Evolutionary conservation across 768 basidiomycete genomes (phyloP), one percentile per base, ranked within the genome.

Genomic region (Leccinum olivaceopallidum): DNA sequence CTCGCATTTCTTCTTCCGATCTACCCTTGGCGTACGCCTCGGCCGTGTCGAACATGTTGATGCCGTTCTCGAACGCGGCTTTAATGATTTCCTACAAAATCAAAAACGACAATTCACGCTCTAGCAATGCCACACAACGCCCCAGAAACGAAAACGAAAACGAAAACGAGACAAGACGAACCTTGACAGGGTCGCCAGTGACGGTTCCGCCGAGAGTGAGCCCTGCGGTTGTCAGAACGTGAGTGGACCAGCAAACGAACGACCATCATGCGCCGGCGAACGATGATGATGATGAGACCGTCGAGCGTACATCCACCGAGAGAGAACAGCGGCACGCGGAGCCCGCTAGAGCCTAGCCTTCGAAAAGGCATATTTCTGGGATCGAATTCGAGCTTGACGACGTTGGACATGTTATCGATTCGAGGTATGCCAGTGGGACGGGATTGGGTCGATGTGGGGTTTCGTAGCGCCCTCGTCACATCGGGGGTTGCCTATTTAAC

Each of bases 1-100:
- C 61, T 22, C 30, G 78, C 82, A 87, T 82, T 71, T 87, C 84
- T 5, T 69, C 63, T 69, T 86, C 85, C 44, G 80, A 81, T 53
- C 75, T 71, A 16, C 85, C 85, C 53, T 76, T 68, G 51, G 74
- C 69, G 58, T 83, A 81, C 12, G 69, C 69, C 59, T 83, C 81
- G 1, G 81, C 81, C 18, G 75, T 79, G 60, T 83, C 78, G 60
- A 83, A 78, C 71, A 79, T 76, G 68, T 82, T 83, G 71, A 83
- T 78, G 6, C 82, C 83, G 20, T 74, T 70, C 55, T 86, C 83
- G 55, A 78, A 84, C 16, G 83, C 83, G 9, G 76, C 71, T 69
- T 81, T 81, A 74, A 87, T 77, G 60, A 84, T 79, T 42, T 86
- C 85, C 75, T 80, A 42, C 39, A n/a, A n/a, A 42, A 42, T 9